Evolutionary conservation across 805 yeast species (phyloP).

Genomic region (Ogataea angusta): DNA sequence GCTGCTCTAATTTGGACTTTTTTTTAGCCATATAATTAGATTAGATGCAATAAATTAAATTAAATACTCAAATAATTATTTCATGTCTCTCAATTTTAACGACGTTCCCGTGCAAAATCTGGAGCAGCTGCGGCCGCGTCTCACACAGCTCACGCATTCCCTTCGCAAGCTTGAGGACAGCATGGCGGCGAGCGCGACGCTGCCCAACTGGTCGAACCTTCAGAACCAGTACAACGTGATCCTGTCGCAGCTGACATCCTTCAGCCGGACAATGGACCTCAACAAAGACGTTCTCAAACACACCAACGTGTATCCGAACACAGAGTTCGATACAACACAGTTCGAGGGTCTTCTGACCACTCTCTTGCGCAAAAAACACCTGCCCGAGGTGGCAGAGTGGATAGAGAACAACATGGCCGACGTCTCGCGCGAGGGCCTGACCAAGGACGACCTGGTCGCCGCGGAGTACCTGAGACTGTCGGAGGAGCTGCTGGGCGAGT

Average conservation of each 20-base stretch:
- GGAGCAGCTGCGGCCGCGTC: constrained; percentile 59
- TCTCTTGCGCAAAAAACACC: constrained; percentile 75
- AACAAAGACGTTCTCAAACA: constrained; percentile 56
- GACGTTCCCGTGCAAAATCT: constrained; percentile 60
- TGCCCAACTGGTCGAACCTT: constrained; percentile 57
- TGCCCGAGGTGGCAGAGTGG: constrained; percentile 93
- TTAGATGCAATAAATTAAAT: background rate
- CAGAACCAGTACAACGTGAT: constrained; percentile 84
- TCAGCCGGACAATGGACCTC: constrained; percentile 64
- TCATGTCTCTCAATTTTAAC: constrained; percentile 15
- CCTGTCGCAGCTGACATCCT: constrained; percentile 74
- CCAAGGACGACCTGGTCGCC: constrained; percentile 61
- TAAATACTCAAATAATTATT: constrained; percentile 1
- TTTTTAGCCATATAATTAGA: constrained; percentile 7
- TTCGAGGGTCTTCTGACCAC: constrained; percentile 83
- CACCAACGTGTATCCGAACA: constrained; percentile 80
- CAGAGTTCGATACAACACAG: constrained; percentile 79
- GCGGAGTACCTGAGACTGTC: constrained; percentile 62
- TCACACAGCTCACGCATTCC: constrained; percentile 62
- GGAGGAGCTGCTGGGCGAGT: constrained; percentile 50
- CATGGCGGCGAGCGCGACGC: constrained; percentile 38
- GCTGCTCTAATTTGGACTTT: constrained; percentile 5
- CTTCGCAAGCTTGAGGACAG: constrained; percentile 54
- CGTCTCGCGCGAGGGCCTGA: constrained; percentile 27
- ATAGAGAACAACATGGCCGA: constrained; percentile 34